Evolutionary conservation across 768 basidiomycete species (phyloP).

Genomic region (Hygrocybe punicea): DNA sequence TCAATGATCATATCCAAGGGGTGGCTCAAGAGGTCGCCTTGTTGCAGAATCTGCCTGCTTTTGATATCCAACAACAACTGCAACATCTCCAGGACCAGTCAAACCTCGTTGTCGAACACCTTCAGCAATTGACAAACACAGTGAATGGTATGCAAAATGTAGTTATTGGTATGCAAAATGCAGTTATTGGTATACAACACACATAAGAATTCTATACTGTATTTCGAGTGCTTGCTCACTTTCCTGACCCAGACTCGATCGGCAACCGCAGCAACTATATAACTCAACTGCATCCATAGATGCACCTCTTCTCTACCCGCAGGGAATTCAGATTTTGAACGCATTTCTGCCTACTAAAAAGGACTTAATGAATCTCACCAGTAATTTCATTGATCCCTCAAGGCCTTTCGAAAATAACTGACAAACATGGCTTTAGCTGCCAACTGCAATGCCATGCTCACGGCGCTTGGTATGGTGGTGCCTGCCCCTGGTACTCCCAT

Average conservation of each 20-base stretch:
- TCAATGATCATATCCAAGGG: neutral
- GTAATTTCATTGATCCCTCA: neutral
- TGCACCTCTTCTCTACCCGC: neutral
- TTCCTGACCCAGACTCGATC: neutral
- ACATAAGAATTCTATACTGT: neutral
- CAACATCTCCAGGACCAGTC: neutral
- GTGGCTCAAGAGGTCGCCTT: neutral
- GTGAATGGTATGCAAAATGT: neutral
- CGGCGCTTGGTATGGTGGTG: neutral
- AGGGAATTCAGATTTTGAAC: neutral
- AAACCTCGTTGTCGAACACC: neutral
- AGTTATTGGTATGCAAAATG: too few relatives aligned
- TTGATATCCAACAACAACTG: neutral
- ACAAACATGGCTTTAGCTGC: neutral
- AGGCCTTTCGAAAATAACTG: neutral
- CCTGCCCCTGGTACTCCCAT: neutral
- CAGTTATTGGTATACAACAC: neutral
- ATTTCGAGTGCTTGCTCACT: neutral
- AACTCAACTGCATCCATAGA: neutral
- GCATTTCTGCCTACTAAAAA: neutral
- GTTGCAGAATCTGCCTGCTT: neutral
- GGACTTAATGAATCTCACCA: neutral
- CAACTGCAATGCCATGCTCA: neutral
- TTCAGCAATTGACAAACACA: neutral
- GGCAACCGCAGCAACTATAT: neutral